phyloP scores from a whole-genome alignment of 2,329 filamentous ascomycete genomes.

The Monosporascus sp. region DNA sequence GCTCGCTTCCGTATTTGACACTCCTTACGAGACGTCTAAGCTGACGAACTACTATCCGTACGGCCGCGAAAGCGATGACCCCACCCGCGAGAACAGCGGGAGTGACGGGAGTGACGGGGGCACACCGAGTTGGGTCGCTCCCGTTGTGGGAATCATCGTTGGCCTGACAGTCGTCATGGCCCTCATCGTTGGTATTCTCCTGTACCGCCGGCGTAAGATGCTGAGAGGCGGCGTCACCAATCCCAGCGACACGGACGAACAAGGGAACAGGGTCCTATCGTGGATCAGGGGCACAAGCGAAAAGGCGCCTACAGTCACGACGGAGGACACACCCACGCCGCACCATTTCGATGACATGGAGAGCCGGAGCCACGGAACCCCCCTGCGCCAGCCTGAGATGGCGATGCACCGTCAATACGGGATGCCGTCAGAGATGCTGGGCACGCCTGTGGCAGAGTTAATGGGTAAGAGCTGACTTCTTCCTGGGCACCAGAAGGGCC shows the following conservation, averaged over 20 bases:
- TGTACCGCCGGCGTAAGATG: slow-evolving; percentile 47
- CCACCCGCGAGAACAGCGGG: slow-evolving; percentile 18
- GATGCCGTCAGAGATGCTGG: slow-evolving; percentile 33
- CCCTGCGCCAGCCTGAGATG: slow-evolving; percentile 12
- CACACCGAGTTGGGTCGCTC: slow-evolving; percentile 53
- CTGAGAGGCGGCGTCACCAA: slow-evolving; percentile 31
- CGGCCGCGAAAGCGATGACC: slow-evolving; percentile 26
- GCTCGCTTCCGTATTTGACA: slow-evolving; percentile 49
- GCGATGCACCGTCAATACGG: slow-evolving; percentile 10
- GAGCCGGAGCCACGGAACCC: slow-evolving; percentile 17
- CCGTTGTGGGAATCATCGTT: slow-evolving; percentile 57
- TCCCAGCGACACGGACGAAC: slow-evolving; percentile 40
- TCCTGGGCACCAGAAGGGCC: too few relatives aligned
- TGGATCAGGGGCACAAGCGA: slow-evolving; percentile 45
- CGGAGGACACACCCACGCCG: slow-evolving; percentile 33
- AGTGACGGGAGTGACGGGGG: slow-evolving; percentile 28
- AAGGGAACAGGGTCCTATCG: slow-evolving; percentile 41
- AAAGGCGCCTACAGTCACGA: slow-evolving; percentile 42
- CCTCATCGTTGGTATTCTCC: slow-evolving; percentile 43
- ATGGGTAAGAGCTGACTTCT: slow-evolving; percentile 31
- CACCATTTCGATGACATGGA: slow-evolving; percentile 33
- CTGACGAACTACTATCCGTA: slow-evolving; percentile 61
- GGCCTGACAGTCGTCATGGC: slow-evolving; percentile 52
- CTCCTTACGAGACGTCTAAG: slow-evolving; percentile 49
- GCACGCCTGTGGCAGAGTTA: slow-evolving; percentile 42